Base-by-base conservation (phyloP, 805 yeast genomes). In the Torulaspora maleeae region DNA sequence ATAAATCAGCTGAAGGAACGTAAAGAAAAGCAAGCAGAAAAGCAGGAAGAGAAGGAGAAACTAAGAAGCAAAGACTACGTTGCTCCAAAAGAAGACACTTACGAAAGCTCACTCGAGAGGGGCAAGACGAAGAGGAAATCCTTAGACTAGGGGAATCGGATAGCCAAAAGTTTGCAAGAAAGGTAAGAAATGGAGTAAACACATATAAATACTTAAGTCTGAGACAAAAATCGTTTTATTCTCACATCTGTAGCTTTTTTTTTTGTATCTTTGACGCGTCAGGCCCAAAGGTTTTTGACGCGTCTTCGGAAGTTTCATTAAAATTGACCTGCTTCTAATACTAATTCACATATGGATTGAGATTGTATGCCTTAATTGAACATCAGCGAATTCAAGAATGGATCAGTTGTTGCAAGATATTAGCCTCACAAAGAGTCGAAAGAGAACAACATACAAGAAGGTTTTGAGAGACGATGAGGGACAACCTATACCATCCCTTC, bases 31-130 rank as follows among this genome's bases (percentile, higher is more conserved):
- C 95, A 90, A 63, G 82, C 76, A 42, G 87, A 79, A 53, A 79
- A 77, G 55, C 80, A 83, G 54, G 79, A 73, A 46, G 76, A 72
- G 46, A 83, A 78, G 63, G 82, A 82, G 53, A 71, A 70, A 41
- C 95, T 86, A 61, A 78, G 91, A 61, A 77, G 77, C 15, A 79
- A 85, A 70, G 93, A 83, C 52, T 91, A 78, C 59, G 79, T 78
- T 47, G 95, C 97, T 12, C 98, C 98, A 11, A 82, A 79, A 58
- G 98, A 91, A 68, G 76, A 69, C 19, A 72, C 61, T 9, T 76
- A 80, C 54, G 75, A 74, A 52, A 75, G 69, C 48, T 61, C 71
- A 49, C 55, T 70, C 47, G 53, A 60, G 49, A 60, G 68, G 48
- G 53, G 67, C 36, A 50, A 58, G 57, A 37, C 53, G 27, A 38